These are phyloP conservation scores for Punctularia strigosozonata DNA, from an alignment of 768 basidiomycete species.

Conservation along the genomic window DNA sequence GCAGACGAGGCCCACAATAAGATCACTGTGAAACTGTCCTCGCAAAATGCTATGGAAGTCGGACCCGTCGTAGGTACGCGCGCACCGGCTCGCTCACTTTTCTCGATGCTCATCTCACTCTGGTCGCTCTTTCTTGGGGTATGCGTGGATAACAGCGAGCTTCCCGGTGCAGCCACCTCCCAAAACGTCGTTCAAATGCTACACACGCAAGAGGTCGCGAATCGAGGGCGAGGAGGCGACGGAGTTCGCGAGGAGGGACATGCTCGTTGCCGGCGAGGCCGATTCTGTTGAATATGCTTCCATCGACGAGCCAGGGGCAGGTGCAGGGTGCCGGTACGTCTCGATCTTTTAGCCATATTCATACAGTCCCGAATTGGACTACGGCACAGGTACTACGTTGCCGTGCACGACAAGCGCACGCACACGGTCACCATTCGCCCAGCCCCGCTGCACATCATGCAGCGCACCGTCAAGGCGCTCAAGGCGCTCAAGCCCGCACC, in stretches of 20 bases:
- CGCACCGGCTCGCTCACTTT: background rate
- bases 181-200: conserved; percentile 50
- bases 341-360: background rate
- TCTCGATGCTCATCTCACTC: background rate
- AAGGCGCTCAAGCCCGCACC: conserved; percentile 47
- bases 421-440: conserved; percentile 60
- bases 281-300: conserved; percentile 73
- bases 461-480: conserved; percentile 74
- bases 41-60: conserved; percentile 21
- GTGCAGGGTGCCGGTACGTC: conserved; percentile 59
- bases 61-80: conserved; percentile 44
- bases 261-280: conserved; percentile 75
- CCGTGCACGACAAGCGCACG: conserved; percentile 68
- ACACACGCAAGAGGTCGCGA: conserved; percentile 31
- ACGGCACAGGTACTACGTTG: conserved; percentile 62
- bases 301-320: conserved; percentile 39
- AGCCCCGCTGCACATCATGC: conserved; percentile 54
- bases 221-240: conserved; percentile 11
- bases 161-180: conserved; percentile 56
- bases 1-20: conserved; percentile 21
- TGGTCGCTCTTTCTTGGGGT: no score
- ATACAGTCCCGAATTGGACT: background rate
- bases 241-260: conserved; percentile 19
- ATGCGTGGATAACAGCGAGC: conserved; percentile 34
- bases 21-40: conserved; percentile 25